Base-by-base conservation (phyloP, 371 early-diverging fungal species). In the Vittaforma corneae region DNA sequence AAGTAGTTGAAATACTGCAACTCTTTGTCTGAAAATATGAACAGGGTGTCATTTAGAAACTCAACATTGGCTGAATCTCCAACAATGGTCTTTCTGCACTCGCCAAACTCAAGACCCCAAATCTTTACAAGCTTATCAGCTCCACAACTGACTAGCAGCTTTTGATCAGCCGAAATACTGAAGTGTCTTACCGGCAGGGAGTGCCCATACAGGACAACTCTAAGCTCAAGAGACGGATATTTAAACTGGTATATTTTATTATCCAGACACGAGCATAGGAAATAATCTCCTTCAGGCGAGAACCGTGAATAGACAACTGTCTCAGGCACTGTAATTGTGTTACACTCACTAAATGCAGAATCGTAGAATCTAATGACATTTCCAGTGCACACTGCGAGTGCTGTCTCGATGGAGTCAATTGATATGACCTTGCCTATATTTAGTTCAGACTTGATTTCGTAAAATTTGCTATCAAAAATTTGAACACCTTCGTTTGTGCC, bases 41-140 rank as follows among this genome's bases (percentile, higher is more conserved):
- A 74, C 22, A 65, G 11, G 16, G 38, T 18, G 20, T 45, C 68
- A 33, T 24, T 47, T 22, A 71, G 5, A 32, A 53, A 57, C 52
- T 51, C 42, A 35, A 54, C 22, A 53, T 60, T 68, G 20, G 14
- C 45, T 11, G 68, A 46, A 56, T 74, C 67, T 20, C 58, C 68
- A 11, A 62, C 62, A 38, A 70, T 62, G 11, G 68, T 75, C 48
- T 79, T 79, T 33, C 74, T 70, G 62, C 79, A 79, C 28, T 79
- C 79, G 51, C 79, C 79, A 62, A 75, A 77, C 14, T 73, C 58
- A 26, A 73, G 18, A 26, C 79, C 77, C 79, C 79, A 79, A 16
- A 79, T 62, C 52, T 79, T 79, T 14, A 79, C 53, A 0, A 75
- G 45, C 37, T 77, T 79, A 57, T 79, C 79, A 18, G 68, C 53